Evolutionary conservation across 192 early-diverging fungal species (phyloP).

Genomic region (Entomortierella chlamydospora): DNA sequence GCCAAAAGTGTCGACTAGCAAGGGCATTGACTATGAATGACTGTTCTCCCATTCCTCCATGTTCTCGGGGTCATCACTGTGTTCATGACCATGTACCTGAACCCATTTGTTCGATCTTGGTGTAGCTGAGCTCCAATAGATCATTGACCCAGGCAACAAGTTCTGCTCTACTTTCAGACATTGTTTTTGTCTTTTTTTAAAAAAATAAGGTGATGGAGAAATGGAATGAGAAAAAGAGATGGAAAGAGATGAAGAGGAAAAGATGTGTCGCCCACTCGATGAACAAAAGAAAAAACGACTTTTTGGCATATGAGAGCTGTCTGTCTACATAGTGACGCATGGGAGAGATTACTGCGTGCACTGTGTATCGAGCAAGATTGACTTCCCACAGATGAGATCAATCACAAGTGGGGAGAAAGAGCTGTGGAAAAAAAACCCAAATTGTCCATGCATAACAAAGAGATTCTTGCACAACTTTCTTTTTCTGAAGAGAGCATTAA

Average conservation of each 20-base stretch:
- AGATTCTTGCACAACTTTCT: too few relatives aligned
- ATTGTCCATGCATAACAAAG: too few relatives aligned
- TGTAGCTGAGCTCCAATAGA: conserved; percentile 88
- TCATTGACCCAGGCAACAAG: conserved; percentile 95
- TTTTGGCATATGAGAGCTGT: not conserved
- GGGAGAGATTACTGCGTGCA: conserved; percentile 19
- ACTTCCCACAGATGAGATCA: not conserved
- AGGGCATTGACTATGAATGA: not conserved
- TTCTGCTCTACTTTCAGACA: conserved; percentile 92
- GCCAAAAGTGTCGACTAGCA: too few relatives aligned
- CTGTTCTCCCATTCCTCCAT: not conserved
- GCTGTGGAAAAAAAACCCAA: too few relatives aligned
- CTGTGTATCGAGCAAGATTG: conserved; percentile 3
- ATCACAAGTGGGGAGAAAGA: too few relatives aligned
- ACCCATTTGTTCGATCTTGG: conserved; percentile 95
- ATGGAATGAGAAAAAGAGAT: not conserved
- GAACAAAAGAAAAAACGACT: too few relatives aligned
- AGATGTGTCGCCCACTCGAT: not conserved
- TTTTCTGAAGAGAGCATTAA: too few relatives aligned
- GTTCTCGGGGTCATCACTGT: not conserved
- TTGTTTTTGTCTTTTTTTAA: conserved; percentile 30
- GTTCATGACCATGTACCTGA: conserved; percentile 68
- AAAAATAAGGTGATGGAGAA: not conserved
- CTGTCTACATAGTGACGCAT: conserved; percentile 16
- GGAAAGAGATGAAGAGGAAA: not conserved